These are phyloP conservation scores for Russula griseocarnosa DNA, from an alignment of 768 basidiomycete species.

Conservation along the genomic window DNA sequence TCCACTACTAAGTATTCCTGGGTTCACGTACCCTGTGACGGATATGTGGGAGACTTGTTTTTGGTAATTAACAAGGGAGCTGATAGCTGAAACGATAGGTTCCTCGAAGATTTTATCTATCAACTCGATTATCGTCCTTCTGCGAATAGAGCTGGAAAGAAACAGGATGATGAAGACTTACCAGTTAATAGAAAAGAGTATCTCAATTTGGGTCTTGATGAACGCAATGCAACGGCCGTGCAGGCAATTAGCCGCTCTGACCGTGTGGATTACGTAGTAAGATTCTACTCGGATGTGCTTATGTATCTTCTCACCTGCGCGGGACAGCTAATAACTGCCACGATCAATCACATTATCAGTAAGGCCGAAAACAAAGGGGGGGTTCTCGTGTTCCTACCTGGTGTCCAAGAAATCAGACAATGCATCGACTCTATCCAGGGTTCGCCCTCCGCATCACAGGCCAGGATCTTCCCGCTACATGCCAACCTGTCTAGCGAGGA, in stretches of 20 bases:
- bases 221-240: constrained; percentile 50
- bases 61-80: not conserved
- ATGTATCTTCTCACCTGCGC: not conserved
- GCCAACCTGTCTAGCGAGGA: constrained; percentile 85
- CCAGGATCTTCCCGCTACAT: constrained; percentile 73
- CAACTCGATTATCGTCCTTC: constrained; percentile 20
- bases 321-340: constrained; percentile 39
- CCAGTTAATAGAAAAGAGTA: constrained; percentile 37
- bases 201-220: constrained; percentile 49
- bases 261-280: constrained; percentile 69
- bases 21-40: constrained; percentile 70
- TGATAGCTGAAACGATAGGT: constrained; percentile 20
- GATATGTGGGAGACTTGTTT: constrained; percentile 51
- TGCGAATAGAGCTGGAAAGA: constrained; percentile 13
- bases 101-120: constrained; percentile 25
- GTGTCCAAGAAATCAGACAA: constrained; percentile 81
- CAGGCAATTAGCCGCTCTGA: constrained; percentile 58
- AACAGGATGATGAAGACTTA: constrained; percentile 22
- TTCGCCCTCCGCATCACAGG: constrained; percentile 36
- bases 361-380: constrained; percentile 52
- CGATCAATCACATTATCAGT: constrained; percentile 59
- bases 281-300: constrained; percentile 2
- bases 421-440: constrained; percentile 59
- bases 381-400: constrained; percentile 86
- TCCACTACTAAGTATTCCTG: constrained; percentile 80